These are phyloP conservation scores for Oryza brachyantha DNA, from an alignment of 176 grass and related monocot genomes.

Conservation along the genomic window DNA sequence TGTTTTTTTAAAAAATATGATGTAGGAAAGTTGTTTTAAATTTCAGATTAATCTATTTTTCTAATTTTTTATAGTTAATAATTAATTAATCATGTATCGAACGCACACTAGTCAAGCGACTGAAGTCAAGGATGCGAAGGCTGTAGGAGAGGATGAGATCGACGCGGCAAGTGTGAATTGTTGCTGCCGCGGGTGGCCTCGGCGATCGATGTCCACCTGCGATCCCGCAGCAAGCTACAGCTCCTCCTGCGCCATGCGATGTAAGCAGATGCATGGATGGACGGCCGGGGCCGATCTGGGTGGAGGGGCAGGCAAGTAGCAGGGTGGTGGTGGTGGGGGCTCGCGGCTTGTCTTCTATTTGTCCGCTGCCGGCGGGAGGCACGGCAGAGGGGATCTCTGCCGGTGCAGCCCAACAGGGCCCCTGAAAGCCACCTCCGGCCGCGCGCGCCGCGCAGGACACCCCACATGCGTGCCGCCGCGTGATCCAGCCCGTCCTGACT, in stretches of 20 bases:
- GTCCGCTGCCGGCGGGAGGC: conserved; percentile 52
- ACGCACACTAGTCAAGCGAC: neutral
- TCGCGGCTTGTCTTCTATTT: conserved; percentile 51
- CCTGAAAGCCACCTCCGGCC: conserved; percentile 31
- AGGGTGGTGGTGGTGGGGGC: conserved; percentile 14
- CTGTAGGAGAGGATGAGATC: neutral
- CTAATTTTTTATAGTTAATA: too few species aligned
- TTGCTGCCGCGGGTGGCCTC: neutral
- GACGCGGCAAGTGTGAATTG: neutral
- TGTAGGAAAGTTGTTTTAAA: too few species aligned
- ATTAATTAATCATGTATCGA: too few species aligned
- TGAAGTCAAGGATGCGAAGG: neutral
- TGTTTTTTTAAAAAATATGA: too few species aligned
- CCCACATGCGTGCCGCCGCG: conserved; percentile 45
- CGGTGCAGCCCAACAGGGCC: conserved; percentile 43
- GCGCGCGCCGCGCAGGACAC: conserved; percentile 3
- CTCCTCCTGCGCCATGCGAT: neutral
- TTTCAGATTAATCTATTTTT: too few species aligned
- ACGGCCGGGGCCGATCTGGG: neutral
- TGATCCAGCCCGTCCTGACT: neutral
- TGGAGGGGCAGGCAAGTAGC: neutral
- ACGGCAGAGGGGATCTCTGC: conserved; percentile 55
- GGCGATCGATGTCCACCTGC: too few species aligned
- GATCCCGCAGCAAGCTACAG: too few species aligned
- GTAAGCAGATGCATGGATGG: neutral